Conservation (phyloP, 202 grass and related monocot genomes). For the Schoenoplectus tabernaemontani region DNA sequence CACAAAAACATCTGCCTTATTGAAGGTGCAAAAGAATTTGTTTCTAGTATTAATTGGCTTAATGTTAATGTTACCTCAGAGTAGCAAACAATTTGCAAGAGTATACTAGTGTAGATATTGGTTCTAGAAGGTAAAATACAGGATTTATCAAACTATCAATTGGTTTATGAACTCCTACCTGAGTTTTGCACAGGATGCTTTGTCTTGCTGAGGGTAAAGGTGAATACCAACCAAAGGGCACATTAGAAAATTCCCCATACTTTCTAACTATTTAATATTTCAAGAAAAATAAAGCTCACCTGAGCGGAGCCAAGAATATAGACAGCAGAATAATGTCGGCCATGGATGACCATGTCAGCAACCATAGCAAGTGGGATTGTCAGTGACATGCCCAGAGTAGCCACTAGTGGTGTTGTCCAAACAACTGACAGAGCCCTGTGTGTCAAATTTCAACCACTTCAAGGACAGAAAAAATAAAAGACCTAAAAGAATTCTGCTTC, state of each 20-base stretch:
- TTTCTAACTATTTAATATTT: not conserved
- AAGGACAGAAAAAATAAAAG: not conserved
- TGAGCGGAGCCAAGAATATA: constrained; percentile 89
- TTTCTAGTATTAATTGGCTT: not conserved
- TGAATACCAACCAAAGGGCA: not conserved
- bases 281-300: constrained; percentile 33
- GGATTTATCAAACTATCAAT: not conserved
- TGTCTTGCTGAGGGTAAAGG: not conserved
- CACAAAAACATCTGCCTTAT: not conserved
- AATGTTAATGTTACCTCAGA: not conserved
- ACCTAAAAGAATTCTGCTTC: not conserved
- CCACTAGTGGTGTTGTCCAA: constrained; percentile 95
- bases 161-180: not conserved
- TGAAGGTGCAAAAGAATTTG: not conserved
- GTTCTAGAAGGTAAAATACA: not conserved
- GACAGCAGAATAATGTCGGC: constrained; percentile 83
- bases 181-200: not conserved
- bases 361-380: constrained; percentile 97
- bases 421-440: constrained; percentile 89
- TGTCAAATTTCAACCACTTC: not conserved
- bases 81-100: not conserved
- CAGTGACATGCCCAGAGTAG: constrained; percentile 93
- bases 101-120: not conserved
- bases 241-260: not conserved
- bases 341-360: constrained; percentile 93